Percentiles rank a stretch among this genome's conserved stretches.
Evolutionary conservation across 139 green algal genomes (phyloP).

Genomic region (Picochlorum sp.): DNA sequence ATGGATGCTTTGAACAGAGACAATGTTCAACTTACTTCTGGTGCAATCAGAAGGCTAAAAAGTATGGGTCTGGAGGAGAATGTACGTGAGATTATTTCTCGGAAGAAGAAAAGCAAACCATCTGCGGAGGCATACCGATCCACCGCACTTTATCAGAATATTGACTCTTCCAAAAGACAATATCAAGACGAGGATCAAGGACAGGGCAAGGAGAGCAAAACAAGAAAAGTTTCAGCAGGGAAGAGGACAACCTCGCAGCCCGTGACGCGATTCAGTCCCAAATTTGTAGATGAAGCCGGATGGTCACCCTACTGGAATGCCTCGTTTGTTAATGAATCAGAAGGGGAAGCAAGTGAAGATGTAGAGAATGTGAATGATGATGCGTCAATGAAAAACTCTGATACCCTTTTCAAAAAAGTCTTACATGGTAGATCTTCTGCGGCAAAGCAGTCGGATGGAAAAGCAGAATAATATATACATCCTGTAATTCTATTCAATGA

Average conservation of each 20-base stretch:
- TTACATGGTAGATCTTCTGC: no score
- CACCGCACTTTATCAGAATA: neutral
- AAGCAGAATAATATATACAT: no score
- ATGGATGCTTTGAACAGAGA: conserved; percentile 1
- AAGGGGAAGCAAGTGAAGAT: neutral
- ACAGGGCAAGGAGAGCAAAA: neutral
- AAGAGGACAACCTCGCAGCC: neutral
- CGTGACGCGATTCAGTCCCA: neutral
- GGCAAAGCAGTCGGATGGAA: no score
- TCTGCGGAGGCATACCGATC: neutral
- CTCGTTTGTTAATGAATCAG: neutral
- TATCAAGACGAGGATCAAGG: no score
- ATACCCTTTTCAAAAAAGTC: no score
- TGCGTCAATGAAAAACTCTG: no score
- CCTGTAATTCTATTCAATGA: conserved; percentile 4
- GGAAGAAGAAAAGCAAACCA: neutral
- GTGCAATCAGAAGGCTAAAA: conserved; percentile 6
- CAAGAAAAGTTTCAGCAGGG: neutral
- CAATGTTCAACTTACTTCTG: conserved; percentile 11
- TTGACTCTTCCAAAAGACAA: no score
- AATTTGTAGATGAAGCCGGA: neutral
- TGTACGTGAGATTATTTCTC: neutral
- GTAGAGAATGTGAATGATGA: neutral
- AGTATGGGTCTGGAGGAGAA: conserved; percentile 15
- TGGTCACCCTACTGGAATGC: neutral